A percentile compares a stretch with the other conserved stretches of the same genome.
Conservation (phyloP, 257 asterid species). For the Scutellaria barbata region DNA sequence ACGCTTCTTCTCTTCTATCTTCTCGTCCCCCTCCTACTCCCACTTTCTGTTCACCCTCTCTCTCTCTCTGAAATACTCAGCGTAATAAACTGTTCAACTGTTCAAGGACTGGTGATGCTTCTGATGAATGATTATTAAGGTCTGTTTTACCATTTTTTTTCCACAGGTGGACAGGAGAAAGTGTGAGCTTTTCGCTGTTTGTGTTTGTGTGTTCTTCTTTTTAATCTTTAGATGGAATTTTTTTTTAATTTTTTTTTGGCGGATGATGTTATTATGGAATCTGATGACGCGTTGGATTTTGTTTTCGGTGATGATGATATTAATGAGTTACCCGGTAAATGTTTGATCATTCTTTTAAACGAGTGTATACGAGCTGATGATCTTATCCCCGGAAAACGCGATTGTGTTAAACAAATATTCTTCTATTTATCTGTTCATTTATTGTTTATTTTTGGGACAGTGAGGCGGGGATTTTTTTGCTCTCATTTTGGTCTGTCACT, state of each 20-base stretch:
- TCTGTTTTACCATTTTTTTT: background rate
- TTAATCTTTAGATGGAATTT: background rate
- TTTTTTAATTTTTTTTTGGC: background rate
- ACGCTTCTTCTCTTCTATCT: constrained; percentile 38
- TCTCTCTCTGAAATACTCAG: background rate
- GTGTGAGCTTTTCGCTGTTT: constrained; percentile 6
- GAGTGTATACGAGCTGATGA: constrained; percentile 12
- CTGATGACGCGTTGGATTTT: constrained; percentile 19
- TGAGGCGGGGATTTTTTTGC: background rate
- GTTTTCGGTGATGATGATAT: constrained; percentile 7
- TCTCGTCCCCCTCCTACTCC: constrained; percentile 30
- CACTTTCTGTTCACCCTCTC: constrained; percentile 1
- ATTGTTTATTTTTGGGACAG: background rate
- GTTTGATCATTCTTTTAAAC: constrained; percentile 26
- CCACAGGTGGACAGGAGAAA: background rate
- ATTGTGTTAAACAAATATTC: constrained; percentile 16
- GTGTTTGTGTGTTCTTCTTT: background rate
- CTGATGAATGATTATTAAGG: constrained; percentile 30
- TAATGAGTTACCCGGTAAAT: constrained; percentile 21
- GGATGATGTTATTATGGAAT: background rate
- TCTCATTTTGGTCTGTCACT: constrained; percentile 19
- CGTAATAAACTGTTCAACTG: background rate
- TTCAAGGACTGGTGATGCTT: constrained; percentile 29
- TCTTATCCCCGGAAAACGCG: constrained; percentile 3
- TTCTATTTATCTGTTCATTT: background rate